Evolutionary conservation across 2,329 filamentous ascomycete species (phyloP), one percentile per base, ranked within the genome.

Genomic region (Bipolaris oryzae): DNA sequence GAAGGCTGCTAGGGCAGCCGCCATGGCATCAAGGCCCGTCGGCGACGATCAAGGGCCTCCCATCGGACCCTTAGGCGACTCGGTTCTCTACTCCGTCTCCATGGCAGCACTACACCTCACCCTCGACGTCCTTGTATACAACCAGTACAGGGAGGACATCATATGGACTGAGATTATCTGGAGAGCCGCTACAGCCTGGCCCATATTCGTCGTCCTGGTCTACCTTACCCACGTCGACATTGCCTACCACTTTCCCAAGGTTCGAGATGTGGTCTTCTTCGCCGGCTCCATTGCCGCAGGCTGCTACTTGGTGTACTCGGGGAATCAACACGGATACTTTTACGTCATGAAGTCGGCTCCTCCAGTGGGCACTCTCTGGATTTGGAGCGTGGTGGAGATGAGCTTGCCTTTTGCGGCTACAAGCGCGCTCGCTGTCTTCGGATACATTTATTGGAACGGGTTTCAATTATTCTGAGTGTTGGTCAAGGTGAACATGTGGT

Each of bases 331-430:
- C 63, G 86, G 89, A 4, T 98, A 97, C 70, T 87, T 96, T 66
- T 89, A 90, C 6, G 87, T 96, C 18, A 93, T 98, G 91, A 96
- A 96, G 79, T 87, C 87, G 61, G 90, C 92, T 0, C 95, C 95
- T n/a, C 88, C 92, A 5, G 75, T 97, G 13, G 95, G 92, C 0
- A 94, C 91, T 38, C 76, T 98, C 16, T 98, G 94, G 93, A 84
- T 98, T 4, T 98, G 94, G 92, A 87, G 89, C 31, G 88, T 98
- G 20, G 83, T 98, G 44, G 95, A 99, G 79, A 84, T 97, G 77
- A 84, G 91, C 53, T 79, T 96, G 38, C 70, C 81, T 0, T 87
- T 85, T 69, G 90, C 90, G 0, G 78, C 88, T 21, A 68, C 78
- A n/a, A 85, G 82, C 42, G 75, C 85, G 20, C 53, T 78, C 38